Base-by-base conservation (phyloP, 805 yeast species). In the Starmerella floris region DNA sequence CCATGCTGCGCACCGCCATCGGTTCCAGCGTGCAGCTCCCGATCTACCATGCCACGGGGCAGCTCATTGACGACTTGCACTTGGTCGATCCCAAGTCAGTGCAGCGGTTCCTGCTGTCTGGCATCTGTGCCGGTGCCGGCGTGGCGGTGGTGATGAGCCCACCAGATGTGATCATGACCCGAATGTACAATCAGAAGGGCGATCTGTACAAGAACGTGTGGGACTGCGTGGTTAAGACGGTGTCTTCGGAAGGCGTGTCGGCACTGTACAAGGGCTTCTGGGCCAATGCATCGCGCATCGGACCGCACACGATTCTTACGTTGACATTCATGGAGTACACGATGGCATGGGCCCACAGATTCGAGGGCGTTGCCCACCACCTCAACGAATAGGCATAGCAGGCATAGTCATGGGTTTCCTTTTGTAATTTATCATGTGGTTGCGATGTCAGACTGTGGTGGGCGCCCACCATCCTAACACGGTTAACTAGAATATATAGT, bases 61-160 rank as follows among this genome's bases (percentile, higher is more conserved):
- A 69, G 49, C 68, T 73, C 48, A 61, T 87, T 21, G 63, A 74
- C 37, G 66, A 69, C 17, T 59, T 76, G 53, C 66, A 73, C 23
- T 28, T 77, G 16, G 41, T 50, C 13, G 59, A 61, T 4, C 80
- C 79, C 32, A 70, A 87, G 2, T 42, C 49, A 11, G 48, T 44
- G 16, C 39, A 39, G 34, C 30, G 41, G 33, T 50, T 46, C 38
- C 38, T 51, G 16, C 13, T 41, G 3, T 39, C 54, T 20, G 51
- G 52, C 11, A 67, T 69, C 2, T 64, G 72, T 49, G 78, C 95
- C 6, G 98, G 98, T 35, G 59, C 85, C 32, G 95, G 95, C 53
- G 97, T 91, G 26, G 87, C 93, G 40, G 68, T 87, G 19, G 94
- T 83, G 26, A 88, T 91, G 96, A 91, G 87, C 60, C 97, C 98